These are phyloP conservation scores for Chlamydomonas urium DNA, from an alignment of 139 green algal genomes.

Conservation along the genomic window DNA sequence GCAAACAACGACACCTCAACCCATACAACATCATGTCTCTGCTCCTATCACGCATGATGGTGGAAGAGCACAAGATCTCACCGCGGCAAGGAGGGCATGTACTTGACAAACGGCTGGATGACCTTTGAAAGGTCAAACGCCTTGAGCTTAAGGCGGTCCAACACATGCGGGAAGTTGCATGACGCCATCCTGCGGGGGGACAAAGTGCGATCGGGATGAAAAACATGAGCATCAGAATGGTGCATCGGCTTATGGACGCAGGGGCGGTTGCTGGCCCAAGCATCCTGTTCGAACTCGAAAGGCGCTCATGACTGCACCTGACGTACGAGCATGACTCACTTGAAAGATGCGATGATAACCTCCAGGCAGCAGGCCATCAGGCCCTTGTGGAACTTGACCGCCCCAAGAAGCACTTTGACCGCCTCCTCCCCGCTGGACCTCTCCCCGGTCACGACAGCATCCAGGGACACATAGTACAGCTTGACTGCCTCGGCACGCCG, in stretches of 20 bases:
- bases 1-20: too few species aligned
- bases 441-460: constrained; percentile 45
- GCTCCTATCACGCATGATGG: too few species aligned
- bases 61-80: background rate
- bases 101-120: constrained; percentile 57
- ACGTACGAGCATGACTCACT: background rate
- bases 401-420: constrained; percentile 28
- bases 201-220: too few species aligned
- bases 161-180: constrained; percentile 25
- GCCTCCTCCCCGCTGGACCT: background rate
- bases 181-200: constrained; percentile 19
- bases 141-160: constrained; percentile 52
- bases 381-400: constrained; percentile 53
- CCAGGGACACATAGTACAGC: constrained; percentile 67
- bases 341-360: constrained; percentile 53
- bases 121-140: constrained; percentile 80
- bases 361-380: constrained; percentile 48
- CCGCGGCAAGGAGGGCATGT: constrained; percentile 42
- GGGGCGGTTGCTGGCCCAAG: too few species aligned
- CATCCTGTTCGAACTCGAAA: too few species aligned
- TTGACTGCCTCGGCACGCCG: constrained; percentile 39
- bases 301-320: background rate
- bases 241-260: too few species aligned
- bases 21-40: too few species aligned
- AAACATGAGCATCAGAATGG: too few species aligned